Conservation (phyloP, 1,139 yeast genomes). For the Suhomyces taliae region DNA sequence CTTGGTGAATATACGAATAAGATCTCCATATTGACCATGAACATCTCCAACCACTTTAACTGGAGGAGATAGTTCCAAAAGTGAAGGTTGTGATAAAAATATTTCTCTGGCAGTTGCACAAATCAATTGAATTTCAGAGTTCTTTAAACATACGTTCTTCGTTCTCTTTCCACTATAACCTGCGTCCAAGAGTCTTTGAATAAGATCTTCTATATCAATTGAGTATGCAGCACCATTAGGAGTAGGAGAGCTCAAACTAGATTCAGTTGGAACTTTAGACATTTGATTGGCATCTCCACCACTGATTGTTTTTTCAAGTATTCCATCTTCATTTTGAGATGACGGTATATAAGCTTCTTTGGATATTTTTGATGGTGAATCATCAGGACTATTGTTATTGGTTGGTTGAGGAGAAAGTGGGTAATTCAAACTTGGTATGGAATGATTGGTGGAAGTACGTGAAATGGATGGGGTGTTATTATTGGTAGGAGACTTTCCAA, state of each 20-base stretch:
- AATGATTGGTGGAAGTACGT: slow-evolving; percentile 41
- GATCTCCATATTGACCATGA: slow-evolving; percentile 96
- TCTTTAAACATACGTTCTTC: slow-evolving; percentile 82
- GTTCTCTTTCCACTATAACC: slow-evolving; percentile 95
- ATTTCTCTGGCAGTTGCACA: slow-evolving; percentile 98
- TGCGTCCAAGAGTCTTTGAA: slow-evolving; percentile 87
- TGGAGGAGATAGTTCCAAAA: slow-evolving; percentile 95
- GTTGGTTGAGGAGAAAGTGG: slow-evolving; percentile 29
- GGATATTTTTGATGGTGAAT: background rate
- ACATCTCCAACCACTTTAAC: slow-evolving; percentile 94
- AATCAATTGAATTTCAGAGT: slow-evolving; percentile 85
- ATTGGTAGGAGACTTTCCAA: slow-evolving; percentile 9
- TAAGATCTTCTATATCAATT: slow-evolving; percentile 82
- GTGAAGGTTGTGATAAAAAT: slow-evolving; percentile 94
- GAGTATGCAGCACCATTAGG: slow-evolving; percentile 23
- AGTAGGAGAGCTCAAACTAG: slow-evolving; percentile 11
- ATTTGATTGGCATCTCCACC: slow-evolving; percentile 15
- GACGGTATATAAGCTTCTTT: slow-evolving; percentile 15
- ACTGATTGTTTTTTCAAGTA: slow-evolving; percentile 7
- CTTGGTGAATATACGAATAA: slow-evolving; percentile 90
- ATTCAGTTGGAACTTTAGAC: slow-evolving; percentile 12
- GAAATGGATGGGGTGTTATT: slow-evolving; percentile 15
- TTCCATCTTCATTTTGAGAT: slow-evolving; percentile 14
- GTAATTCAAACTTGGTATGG: slow-evolving; percentile 22
- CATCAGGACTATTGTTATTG: slow-evolving; percentile 12